Evolutionary conservation across 495 filamentous ascomycete species (phyloP).

Genomic region (Xylaria venustula): DNA sequence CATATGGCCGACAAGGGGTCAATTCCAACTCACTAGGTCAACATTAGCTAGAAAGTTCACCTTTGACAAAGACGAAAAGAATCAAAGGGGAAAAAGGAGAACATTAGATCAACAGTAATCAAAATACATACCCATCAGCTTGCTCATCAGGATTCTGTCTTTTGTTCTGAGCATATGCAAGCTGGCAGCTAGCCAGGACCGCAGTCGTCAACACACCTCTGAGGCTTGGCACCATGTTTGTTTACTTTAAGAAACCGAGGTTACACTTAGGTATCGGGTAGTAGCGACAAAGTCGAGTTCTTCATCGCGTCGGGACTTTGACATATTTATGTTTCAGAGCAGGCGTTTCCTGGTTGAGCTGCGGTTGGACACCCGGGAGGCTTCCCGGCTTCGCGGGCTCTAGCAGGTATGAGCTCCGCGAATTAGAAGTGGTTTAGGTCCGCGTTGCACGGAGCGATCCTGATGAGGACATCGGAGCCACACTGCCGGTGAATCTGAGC

Average conservation of each 20-base stretch:
- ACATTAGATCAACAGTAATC: too few relatives aligned
- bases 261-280: background rate
- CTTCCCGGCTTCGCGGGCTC: background rate
- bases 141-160: conserved; percentile 3
- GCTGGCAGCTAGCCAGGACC: conserved; percentile 4
- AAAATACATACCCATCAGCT: conserved; percentile 10
- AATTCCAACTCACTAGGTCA: conserved; percentile 2
- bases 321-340: background rate
- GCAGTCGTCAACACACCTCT: conserved; percentile 5
- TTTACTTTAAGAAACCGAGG: too few relatives aligned
- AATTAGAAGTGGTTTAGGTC: background rate
- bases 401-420: background rate
- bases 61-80: too few relatives aligned
- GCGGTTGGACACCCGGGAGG: background rate
- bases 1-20: background rate
- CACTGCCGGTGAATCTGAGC: background rate
- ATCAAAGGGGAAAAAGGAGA: too few relatives aligned
- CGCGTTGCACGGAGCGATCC: conserved; percentile 1
- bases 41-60: conserved; percentile 4
- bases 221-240: conserved; percentile 13
- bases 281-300: background rate
- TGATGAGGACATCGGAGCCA: conserved; percentile 12
- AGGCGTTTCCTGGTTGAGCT: background rate
- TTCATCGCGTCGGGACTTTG: background rate
- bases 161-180: conserved; percentile 7